Evolutionary conservation across 345 rosid genomes (phyloP).

Genomic region (Schrenkiella parvula): DNA sequence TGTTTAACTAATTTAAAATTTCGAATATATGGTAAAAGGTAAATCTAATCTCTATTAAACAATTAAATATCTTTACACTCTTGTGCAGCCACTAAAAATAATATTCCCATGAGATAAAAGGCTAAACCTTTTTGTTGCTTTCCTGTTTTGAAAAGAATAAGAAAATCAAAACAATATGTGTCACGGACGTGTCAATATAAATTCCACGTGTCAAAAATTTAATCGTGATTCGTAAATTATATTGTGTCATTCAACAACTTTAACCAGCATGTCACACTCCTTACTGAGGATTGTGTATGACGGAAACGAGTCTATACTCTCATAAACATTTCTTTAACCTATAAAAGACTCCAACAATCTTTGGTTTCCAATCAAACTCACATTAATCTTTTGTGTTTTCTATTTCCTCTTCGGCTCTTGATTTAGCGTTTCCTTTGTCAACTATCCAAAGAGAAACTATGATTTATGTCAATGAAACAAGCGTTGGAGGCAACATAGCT

Average conservation of each 20-base stretch:
- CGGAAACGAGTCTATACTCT: neutral
- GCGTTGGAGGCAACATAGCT: neutral
- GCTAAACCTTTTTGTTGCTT: neutral
- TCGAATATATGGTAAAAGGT: too few species aligned
- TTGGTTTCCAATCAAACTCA: neutral
- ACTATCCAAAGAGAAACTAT: neutral
- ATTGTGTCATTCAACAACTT: neutral
- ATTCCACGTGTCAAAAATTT: neutral
- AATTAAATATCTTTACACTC: neutral
- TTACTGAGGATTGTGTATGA: neutral
- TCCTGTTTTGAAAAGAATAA: neutral
- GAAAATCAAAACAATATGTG: too few species aligned
- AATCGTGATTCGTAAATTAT: neutral
- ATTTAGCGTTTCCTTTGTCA: neutral
- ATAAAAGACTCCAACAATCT: neutral
- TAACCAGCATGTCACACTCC: slow-evolving; percentile 7
- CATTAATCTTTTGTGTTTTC: neutral
- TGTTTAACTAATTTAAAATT: too few species aligned
- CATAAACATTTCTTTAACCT: neutral
- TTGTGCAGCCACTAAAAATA: neutral
- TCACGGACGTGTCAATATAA: neutral
- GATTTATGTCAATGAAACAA: neutral
- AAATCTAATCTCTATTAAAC: too few species aligned
- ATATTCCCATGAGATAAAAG: neutral
- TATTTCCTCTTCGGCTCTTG: neutral